Conservation (phyloP, 257 asterid genomes). For the Anisodus acutangulus region DNA sequence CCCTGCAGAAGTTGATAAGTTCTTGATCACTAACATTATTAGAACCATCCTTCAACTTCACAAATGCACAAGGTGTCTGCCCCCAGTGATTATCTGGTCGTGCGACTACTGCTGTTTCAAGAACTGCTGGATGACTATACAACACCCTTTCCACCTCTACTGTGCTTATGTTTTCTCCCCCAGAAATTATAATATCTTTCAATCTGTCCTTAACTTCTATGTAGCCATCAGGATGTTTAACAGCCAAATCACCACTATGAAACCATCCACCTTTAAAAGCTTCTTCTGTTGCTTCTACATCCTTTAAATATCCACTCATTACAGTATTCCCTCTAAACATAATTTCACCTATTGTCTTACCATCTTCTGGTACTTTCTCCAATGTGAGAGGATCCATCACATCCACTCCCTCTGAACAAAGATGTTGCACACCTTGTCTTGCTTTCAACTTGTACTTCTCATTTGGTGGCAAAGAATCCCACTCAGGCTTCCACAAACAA, state of each 20-base stretch:
- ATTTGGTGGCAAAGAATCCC: constrained; percentile 39
- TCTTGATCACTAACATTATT: constrained; percentile 31
- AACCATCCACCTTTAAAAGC: constrained; percentile 52
- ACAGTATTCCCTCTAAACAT: constrained; percentile 50
- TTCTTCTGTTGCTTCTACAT: constrained; percentile 40
- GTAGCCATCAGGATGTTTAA: constrained; percentile 48
- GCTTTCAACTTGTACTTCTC: constrained; percentile 38
- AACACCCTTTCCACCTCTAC: constrained; percentile 46
- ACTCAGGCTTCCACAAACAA: constrained; percentile 45
- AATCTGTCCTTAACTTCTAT: constrained; percentile 44
- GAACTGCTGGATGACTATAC: constrained; percentile 43
- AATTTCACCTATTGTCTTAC: constrained; percentile 44
- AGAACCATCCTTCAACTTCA: constrained; percentile 46
- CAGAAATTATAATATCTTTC: constrained; percentile 47
- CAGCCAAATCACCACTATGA: constrained; percentile 47
- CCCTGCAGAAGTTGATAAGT: constrained; percentile 43
- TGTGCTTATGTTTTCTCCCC: constrained; percentile 49
- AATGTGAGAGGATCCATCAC: constrained; percentile 37
- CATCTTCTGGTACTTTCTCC: constrained; percentile 46
- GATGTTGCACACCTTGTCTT: constrained; percentile 46
- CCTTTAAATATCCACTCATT: constrained; percentile 47
- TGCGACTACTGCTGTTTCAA: constrained; percentile 49
- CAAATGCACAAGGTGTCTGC: constrained; percentile 51
- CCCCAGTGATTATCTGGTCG: constrained; percentile 55
- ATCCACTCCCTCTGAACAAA: constrained; percentile 42